Evolutionary conservation across 2,329 filamentous ascomycete species (phyloP).

Genomic region (Pezizomycotina sp.): DNA sequence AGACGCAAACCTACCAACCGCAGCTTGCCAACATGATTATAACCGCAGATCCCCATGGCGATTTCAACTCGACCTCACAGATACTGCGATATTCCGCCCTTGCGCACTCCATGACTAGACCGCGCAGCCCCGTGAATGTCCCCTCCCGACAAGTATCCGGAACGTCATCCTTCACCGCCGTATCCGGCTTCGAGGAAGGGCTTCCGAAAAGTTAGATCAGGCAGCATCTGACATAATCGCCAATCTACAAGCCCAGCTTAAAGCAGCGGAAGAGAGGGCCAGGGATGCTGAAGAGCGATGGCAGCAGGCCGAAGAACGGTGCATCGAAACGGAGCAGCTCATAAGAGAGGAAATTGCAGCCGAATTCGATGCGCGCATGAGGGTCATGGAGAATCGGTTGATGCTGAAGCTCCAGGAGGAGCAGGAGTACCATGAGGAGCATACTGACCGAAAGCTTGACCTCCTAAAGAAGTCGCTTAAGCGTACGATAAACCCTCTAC

Average conservation of each 20-base stretch:
- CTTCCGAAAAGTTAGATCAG: constrained; percentile 66
- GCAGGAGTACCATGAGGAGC: constrained; percentile 62
- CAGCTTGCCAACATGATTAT: constrained; percentile 94
- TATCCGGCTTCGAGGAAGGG: constrained; percentile 54
- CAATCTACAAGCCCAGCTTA: constrained; percentile 50
- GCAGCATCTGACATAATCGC: constrained; percentile 65
- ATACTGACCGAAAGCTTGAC: constrained; percentile 77
- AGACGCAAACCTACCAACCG: too few species aligned
- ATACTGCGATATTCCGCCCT: constrained; percentile 89
- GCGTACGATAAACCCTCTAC: constrained; percentile 30
- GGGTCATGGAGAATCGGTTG: constrained; percentile 64
- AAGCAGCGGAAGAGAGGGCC: constrained; percentile 53
- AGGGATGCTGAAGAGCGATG: constrained; percentile 58
- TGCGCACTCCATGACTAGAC: constrained; percentile 81
- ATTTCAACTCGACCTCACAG: constrained; percentile 93
- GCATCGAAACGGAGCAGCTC: constrained; percentile 57
- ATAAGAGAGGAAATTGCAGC: constrained; percentile 75
- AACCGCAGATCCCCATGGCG: constrained; percentile 77
- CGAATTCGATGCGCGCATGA: constrained; percentile 68
- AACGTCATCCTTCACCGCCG: constrained; percentile 33
- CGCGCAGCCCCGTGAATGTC: too few species aligned
- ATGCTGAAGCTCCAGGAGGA: constrained; percentile 62
- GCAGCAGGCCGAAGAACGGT: constrained; percentile 46
- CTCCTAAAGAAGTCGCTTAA: constrained; percentile 43
- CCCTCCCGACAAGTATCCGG: constrained; percentile 59